phyloP scores from a whole-genome alignment of 495 filamentous ascomycete species.

The Penicillium soppii region DNA sequence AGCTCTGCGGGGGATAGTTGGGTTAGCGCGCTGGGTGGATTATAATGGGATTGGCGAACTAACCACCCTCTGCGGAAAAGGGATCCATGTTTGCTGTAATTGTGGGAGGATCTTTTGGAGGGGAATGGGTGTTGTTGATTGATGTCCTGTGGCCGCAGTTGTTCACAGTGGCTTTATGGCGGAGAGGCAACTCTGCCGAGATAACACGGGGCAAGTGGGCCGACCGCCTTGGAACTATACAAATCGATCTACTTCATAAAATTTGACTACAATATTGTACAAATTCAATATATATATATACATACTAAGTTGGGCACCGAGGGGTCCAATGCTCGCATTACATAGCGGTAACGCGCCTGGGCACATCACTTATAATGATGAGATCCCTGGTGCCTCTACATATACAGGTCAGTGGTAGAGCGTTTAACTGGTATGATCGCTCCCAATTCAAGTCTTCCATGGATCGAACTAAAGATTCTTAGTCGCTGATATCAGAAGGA shows the following conservation, averaged over 20 bases:
- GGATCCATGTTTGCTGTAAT: slow-evolving; percentile 71
- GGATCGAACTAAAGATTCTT: no score
- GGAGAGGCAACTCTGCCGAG: slow-evolving; percentile 23
- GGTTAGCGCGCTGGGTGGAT: slow-evolving; percentile 6
- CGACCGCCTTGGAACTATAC: slow-evolving; percentile 21
- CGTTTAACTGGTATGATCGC: no score
- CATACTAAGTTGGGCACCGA: no score
- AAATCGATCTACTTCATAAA: neutral
- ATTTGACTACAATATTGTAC: no score
- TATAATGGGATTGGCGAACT: slow-evolving; percentile 7
- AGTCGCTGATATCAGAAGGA: no score
- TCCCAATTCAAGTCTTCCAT: no score
- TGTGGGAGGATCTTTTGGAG: slow-evolving; percentile 10
- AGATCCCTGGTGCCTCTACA: no score
- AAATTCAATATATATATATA: no score
- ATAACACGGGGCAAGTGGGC: slow-evolving; percentile 21
- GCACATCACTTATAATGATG: no score
- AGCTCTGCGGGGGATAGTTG: slow-evolving; percentile 61
- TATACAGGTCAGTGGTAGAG: no score
- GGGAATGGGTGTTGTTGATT: slow-evolving; percentile 20
- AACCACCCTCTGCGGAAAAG: slow-evolving; percentile 87
- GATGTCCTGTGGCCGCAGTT: slow-evolving; percentile 21
- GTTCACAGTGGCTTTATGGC: slow-evolving; percentile 23
- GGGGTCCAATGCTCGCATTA: no score
- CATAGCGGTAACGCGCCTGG: no score